These are phyloP conservation scores for Heliocybe sulcata DNA, from an alignment of 1,284 basidiomycete genomes.

Conservation along the genomic window DNA sequence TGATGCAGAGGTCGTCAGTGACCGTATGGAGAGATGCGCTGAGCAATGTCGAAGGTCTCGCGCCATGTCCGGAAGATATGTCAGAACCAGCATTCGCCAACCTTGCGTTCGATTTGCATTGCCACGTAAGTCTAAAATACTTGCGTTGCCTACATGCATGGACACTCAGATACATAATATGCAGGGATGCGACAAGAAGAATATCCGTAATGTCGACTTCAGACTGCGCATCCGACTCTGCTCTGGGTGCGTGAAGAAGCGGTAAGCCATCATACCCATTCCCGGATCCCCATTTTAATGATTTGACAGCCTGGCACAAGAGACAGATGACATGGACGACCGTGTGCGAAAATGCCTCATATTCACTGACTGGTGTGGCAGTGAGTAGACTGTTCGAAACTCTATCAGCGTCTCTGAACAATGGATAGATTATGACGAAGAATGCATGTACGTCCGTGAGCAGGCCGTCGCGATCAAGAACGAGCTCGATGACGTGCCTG, in stretches of 20 bases:
- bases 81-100: slow-evolving; percentile 18
- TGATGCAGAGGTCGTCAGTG: slow-evolving; percentile 1
- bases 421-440: not conserved
- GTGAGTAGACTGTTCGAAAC: not conserved
- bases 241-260: not conserved
- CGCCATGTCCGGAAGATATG: slow-evolving; percentile 13
- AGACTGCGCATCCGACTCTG: not conserved
- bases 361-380: not conserved
- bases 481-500: not conserved
- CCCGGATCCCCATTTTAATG: not conserved
- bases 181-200: not conserved
- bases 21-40: slow-evolving; percentile 9
- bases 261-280: not conserved
- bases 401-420: not conserved
- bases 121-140: slow-evolving; percentile 13
- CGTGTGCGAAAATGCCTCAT: not conserved
- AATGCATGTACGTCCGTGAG: not conserved
- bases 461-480: not conserved
- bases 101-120: slow-evolving; percentile 16
- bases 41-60: slow-evolving; percentile 7
- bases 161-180: not conserved
- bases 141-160: too few relatives aligned
- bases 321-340: not conserved
- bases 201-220: not conserved
- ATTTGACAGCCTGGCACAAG: not conserved